Base-by-base conservation (phyloP, 2,329 filamentous ascomycete genomes). In the Aspergillus pseudoviridinutans region DNA sequence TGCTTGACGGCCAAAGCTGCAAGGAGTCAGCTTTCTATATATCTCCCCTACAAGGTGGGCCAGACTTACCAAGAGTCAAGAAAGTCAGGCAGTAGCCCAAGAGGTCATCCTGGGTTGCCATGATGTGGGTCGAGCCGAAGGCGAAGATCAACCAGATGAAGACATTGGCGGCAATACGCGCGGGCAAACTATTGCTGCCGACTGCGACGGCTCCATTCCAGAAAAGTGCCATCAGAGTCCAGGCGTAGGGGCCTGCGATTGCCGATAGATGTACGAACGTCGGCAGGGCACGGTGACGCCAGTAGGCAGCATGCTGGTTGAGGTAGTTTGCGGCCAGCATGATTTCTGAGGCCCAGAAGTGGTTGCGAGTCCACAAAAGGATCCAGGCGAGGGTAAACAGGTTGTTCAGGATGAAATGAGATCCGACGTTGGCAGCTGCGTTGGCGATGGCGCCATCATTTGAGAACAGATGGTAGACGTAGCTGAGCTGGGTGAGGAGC, bases 201-300 rank as follows among this genome's bases (percentile, higher is more conserved):
- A 93, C 84, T 71, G 90, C 89, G 50, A 92, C 87, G 22, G 92
- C 91, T 8, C 92, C 92, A 66, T 91, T 90, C 90, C 91, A 96
- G 80, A 92, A 93, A 54, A 96, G 81, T 29, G 90, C 89, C 14
- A 93, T 86, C 69, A 94, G 90, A 14, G 88, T 92, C 90, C 91
- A 96, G 1, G 88, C 90, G 64, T 96, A 80, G 5, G 92, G 92
- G 0, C 87, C 90, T 17, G 88, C 87, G 24, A 92, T 85, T 49
- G 87, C 86, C 5, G 90, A 85, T 10, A 87, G 78, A 74, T 96
- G 91, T 65, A 96, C 90, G 67, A 89, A 85, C 59, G 86, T 82
- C 3, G 89, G 85, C 55, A 88, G 87, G 0, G 83, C 83, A 22
- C 83, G 82, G 77, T 95, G 88, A 61, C 88, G 86, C 83, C 93